Conservation (phyloP, 768 basidiomycete genomes). For the Tylopilus rubrobrunneus region DNA sequence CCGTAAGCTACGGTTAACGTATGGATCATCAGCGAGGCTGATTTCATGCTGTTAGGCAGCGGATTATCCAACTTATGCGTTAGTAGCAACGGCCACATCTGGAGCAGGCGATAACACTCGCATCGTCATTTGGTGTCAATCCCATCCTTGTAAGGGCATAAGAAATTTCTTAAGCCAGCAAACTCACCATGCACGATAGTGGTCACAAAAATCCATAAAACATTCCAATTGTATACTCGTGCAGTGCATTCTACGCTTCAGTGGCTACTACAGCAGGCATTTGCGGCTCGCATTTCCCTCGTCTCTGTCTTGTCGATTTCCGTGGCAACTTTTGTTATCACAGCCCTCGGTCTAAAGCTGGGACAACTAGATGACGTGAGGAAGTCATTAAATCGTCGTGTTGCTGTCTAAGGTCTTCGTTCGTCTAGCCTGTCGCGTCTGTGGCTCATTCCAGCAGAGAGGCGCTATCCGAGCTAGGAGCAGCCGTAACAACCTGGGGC, state of each 20-base stretch:
- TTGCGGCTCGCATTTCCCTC: neutral
- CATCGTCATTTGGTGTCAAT: neutral
- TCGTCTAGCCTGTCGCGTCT: neutral
- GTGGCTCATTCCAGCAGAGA: neutral
- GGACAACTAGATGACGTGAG: neutral
- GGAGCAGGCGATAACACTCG: neutral
- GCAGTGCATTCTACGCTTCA: neutral
- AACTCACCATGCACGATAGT: neutral
- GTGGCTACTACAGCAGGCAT: neutral
- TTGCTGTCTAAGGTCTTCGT: neutral
- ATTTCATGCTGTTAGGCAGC: neutral
- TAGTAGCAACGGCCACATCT: neutral
- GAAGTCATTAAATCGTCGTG: neutral
- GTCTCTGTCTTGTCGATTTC: neutral
- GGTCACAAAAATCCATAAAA: neutral
- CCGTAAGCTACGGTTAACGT: neutral
- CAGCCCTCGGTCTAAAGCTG: neutral
- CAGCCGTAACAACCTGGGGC: neutral
- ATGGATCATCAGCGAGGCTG: too few species aligned
- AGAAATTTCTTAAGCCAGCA: too few species aligned
- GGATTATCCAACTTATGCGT: neutral
- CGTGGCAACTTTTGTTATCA: neutral
- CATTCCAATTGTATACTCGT: neutral
- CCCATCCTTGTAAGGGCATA: neutral
- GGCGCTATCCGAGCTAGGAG: neutral